Percentiles rank a stretch among this genome's conserved stretches.
Conservation (phyloP, 352 stramenopile species). For the Phytopythium litorale region DNA sequence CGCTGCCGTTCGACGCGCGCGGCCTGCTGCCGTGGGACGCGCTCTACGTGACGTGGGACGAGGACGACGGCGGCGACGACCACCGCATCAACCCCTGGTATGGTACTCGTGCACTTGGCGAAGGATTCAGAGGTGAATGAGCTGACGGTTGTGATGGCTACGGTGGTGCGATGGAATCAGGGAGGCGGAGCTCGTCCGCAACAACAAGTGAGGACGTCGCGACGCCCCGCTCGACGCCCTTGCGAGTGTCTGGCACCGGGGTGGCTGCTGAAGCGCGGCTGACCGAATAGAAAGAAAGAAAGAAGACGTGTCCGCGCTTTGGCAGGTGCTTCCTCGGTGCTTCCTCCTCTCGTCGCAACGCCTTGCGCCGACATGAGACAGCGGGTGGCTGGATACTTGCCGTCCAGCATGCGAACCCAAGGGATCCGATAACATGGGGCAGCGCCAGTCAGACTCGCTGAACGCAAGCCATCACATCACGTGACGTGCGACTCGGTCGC, state of each 20-base stretch:
- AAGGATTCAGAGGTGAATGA: background rate
- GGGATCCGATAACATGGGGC: background rate
- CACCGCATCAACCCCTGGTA: constrained; percentile 85
- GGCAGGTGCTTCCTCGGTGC: too few species aligned
- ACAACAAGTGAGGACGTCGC: constrained; percentile 11
- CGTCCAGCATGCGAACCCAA: too few species aligned
- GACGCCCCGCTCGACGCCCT: background rate
- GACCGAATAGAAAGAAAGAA: too few species aligned
- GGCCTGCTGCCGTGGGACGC: constrained; percentile 79
- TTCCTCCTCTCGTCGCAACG: too few species aligned
- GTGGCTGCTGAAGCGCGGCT: too few species aligned
- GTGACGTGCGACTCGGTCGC: too few species aligned
- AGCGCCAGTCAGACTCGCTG: background rate
- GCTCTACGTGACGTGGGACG: constrained; percentile 77
- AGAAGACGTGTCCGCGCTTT: too few species aligned
- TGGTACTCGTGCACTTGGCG: constrained; percentile 8
- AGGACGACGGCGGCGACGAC: constrained; percentile 80
- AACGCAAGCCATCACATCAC: too few species aligned
- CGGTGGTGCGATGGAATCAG: constrained; percentile 13
- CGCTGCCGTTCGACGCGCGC: constrained; percentile 50
- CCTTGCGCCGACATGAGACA: too few species aligned
- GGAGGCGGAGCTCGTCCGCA: constrained; percentile 42
- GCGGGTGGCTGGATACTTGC: too few species aligned
- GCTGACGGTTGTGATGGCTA: background rate
- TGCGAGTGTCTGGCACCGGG: too few species aligned